phyloP scores from a whole-genome alignment of 345 rosid genomes.

The Passiflora organensis region DNA sequence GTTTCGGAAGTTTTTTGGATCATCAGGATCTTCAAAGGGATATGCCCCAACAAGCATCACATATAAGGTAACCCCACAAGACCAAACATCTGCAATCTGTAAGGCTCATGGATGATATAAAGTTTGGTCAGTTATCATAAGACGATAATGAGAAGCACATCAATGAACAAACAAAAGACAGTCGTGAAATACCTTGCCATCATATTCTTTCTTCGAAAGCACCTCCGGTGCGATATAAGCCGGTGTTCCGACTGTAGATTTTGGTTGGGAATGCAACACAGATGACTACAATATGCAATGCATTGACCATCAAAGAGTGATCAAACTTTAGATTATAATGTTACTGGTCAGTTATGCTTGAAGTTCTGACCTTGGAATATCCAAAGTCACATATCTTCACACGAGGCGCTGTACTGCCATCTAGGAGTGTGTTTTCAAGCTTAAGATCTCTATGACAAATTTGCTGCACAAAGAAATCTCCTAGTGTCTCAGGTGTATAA shows the following conservation, averaged over 20 bases:
- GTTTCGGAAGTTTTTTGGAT: conserved; percentile 22
- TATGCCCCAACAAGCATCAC: conserved; percentile 22
- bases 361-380: conserved; percentile 58
- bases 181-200: conserved; percentile 54
- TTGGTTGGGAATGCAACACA: conserved; percentile 87
- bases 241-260: conserved; percentile 94
- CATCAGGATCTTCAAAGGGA: conserved; percentile 25
- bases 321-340: neutral
- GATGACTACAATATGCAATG: conserved; percentile 43
- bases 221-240: conserved; percentile 93
- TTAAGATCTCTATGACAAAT: conserved; percentile 92
- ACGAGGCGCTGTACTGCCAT: conserved; percentile 66
- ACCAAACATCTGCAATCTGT: conserved; percentile 25
- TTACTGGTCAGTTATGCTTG: neutral
- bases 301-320: neutral
- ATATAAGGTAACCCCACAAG: conserved; percentile 22
- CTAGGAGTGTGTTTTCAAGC: conserved; percentile 84
- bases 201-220: conserved; percentile 63
- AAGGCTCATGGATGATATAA: conserved; percentile 6
- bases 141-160: neutral
- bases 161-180: neutral
- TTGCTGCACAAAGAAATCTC: conserved; percentile 41
- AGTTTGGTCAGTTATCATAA: neutral
- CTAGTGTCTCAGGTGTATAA: neutral
- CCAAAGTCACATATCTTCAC: conserved; percentile 92